Conservation (phyloP, 164 flowering plant species). For the Amborella trichopoda region DNA sequence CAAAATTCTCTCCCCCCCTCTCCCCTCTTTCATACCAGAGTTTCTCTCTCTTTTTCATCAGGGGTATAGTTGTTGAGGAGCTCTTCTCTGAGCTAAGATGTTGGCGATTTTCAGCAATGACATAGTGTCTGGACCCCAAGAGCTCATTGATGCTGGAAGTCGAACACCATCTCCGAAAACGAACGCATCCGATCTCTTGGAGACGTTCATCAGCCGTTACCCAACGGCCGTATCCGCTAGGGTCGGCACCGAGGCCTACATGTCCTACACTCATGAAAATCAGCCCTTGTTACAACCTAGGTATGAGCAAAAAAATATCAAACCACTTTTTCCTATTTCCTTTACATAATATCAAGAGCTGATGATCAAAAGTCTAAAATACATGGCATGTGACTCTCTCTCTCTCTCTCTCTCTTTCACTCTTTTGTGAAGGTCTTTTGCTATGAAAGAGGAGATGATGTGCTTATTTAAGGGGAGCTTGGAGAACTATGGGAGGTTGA, state of each 20-base stretch:
- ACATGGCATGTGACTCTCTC: not conserved
- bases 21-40: too few relatives aligned
- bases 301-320: not conserved
- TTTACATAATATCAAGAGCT: not conserved
- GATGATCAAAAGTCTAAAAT: not conserved
- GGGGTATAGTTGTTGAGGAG: too few relatives aligned
- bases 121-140: conserved; percentile 7
- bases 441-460: conserved; percentile 83
- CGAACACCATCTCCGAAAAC: conserved; percentile 10
- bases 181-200: conserved; percentile 2
- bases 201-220: conserved; percentile 2
- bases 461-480: conserved; percentile 83
- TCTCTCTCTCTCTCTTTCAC: too few relatives aligned
- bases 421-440: conserved; percentile 87
- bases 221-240: conserved; percentile 5
- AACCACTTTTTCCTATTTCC: not conserved
- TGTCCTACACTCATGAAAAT: conserved; percentile 8
- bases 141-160: conserved; percentile 9
- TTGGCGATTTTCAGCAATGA: conserved; percentile 4
- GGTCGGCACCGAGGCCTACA: not conserved
- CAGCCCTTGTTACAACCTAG: conserved; percentile 9
- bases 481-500: conserved; percentile 74
- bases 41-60: too few relatives aligned
- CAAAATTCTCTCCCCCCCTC: too few relatives aligned
- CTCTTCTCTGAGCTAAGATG: not conserved